Evolutionary conservation across 257 asterid genomes (phyloP), one percentile per base, ranked within the genome.

Genomic region (Forsythia viridissima): DNA sequence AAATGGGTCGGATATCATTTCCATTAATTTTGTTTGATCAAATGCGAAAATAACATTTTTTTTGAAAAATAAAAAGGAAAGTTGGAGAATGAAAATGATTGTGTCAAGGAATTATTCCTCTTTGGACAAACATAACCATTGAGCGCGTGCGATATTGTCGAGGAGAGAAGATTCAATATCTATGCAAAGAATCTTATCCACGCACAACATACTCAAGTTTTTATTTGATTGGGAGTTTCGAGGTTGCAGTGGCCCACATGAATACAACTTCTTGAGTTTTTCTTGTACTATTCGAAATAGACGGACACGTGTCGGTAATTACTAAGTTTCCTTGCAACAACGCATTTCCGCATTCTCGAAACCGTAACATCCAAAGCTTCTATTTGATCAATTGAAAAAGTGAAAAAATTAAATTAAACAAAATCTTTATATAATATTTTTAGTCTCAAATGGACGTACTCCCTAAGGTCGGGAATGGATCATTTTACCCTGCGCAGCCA

Each of bases 251-350:
- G 44, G 69, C 39, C 38, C 51, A 42, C 51, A 11, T 30, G 1
- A 30, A 30, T 10, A 6, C 7, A 9, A 11, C 51, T 37, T n/a
- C 0, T 63, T 46, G 41, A 38, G 61, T 51, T 24, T 24, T 3
- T 12, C 8, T 30, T 75, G 78, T 78, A 63, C 70, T 71, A 30
- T 79, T 39, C 76, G 11, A 73, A 41, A 6, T 5, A 4, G 6
- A 77, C 74, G 4, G 51, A 69, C 86, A 79, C 83, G 83, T 72
- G 76, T 42, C 81, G 46, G 46, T 65, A 44, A 48, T 18, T 16
- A 7, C 77, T 41, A 82, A 4, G 43, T 36, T 46, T 8, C 39
- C 15, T n/a, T 9, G 72, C 8, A 5, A 3, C 44, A 42, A 41
- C 67, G 57, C 39, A 30, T 75, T 73, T 34, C 41, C 55, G 73